Evolutionary conservation across 2,329 filamentous ascomycete species (phyloP).

Genomic region (Escovopsis sp.): DNA sequence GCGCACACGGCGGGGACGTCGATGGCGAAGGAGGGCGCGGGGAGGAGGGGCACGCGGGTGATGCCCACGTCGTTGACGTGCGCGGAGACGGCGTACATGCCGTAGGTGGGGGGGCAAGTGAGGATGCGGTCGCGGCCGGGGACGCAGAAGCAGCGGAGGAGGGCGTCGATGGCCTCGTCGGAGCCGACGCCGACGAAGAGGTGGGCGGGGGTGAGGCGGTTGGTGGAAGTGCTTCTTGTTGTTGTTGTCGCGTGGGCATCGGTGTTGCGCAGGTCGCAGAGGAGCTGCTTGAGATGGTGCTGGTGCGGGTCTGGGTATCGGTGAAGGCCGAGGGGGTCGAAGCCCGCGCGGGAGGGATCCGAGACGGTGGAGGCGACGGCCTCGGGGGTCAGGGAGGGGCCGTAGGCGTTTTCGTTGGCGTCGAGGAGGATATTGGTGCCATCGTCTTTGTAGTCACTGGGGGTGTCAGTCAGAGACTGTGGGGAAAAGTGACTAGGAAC

Average conservation of each 20-base stretch:
- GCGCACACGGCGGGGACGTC: slow-evolving; percentile 54
- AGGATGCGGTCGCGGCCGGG: slow-evolving; percentile 82
- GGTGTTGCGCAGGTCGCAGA: slow-evolving; percentile 79
- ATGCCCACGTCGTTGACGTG: slow-evolving; percentile 85
- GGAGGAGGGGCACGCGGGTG: slow-evolving; percentile 69
- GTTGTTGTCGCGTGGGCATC: slow-evolving; percentile 71
- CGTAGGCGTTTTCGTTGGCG: slow-evolving; percentile 94
- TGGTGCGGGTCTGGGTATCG: slow-evolving; percentile 97
- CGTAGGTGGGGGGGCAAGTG: slow-evolving; percentile 91
- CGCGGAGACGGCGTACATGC: slow-evolving; percentile 93
- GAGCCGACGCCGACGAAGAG: slow-evolving; percentile 91
- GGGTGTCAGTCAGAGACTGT: slow-evolving; percentile 1
- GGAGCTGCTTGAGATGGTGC: slow-evolving; percentile 63
- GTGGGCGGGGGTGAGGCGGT: slow-evolving; percentile 61
- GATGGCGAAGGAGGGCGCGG: slow-evolving; percentile 56
- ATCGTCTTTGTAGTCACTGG: slow-evolving; percentile 95
- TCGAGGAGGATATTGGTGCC: slow-evolving; percentile 92
- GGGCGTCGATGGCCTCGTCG: slow-evolving; percentile 90
- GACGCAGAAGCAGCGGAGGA: slow-evolving; percentile 83
- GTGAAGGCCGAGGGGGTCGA: slow-evolving; percentile 70
- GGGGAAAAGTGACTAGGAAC: no score
- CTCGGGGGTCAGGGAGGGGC: slow-evolving; percentile 53
- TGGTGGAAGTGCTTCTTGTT: no score
- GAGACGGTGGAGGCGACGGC: slow-evolving; percentile 22
- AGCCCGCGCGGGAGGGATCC: slow-evolving; percentile 21